phyloP scores from a whole-genome alignment of 2,329 filamentous ascomycete genomes.

The Cordyceps farinosa region DNA sequence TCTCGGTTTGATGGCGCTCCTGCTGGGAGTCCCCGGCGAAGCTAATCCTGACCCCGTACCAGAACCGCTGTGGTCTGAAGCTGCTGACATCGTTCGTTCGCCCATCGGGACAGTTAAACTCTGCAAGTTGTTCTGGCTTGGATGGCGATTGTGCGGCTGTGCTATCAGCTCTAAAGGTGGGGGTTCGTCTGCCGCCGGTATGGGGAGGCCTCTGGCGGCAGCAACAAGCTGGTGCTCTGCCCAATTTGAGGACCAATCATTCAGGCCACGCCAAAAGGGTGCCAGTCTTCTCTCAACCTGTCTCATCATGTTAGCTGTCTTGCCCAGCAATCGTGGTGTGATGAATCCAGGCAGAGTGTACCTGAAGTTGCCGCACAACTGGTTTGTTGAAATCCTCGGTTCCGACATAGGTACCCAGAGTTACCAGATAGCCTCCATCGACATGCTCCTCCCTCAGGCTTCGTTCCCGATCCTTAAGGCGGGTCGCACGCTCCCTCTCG shows the following conservation, averaged over 20 bases:
- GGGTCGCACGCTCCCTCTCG: conserved; percentile 72
- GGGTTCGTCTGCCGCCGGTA: conserved; percentile 80
- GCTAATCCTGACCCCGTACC: conserved; percentile 53
- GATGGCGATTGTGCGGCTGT: conserved; percentile 32
- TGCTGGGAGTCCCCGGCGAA: conserved; percentile 46
- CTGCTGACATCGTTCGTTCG: conserved; percentile 70
- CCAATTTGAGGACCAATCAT: conserved; percentile 87
- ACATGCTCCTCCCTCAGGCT: conserved; percentile 91
- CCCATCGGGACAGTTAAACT: conserved; percentile 77
- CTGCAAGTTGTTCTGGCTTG: conserved; percentile 49
- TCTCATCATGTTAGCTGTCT: background rate
- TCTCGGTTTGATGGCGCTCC: conserved; percentile 69
- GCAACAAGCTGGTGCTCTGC: conserved; percentile 94
- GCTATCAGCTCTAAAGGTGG: conserved; percentile 63
- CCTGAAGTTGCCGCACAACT: conserved; percentile 85
- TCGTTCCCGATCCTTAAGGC: conserved; percentile 80
- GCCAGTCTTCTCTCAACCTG: conserved; percentile 91
- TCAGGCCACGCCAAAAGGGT: conserved; percentile 91
- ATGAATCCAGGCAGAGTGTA: conserved; percentile 38
- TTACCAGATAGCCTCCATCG: conserved; percentile 92
- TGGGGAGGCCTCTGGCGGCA: conserved; percentile 75
- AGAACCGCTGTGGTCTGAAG: conserved; percentile 66
- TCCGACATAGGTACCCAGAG: conserved; percentile 88
- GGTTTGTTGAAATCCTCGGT: conserved; percentile 90
- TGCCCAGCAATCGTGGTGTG: background rate